Conservation (phyloP, 78 protist species). For the Abeoforma whisleri region DNA sequence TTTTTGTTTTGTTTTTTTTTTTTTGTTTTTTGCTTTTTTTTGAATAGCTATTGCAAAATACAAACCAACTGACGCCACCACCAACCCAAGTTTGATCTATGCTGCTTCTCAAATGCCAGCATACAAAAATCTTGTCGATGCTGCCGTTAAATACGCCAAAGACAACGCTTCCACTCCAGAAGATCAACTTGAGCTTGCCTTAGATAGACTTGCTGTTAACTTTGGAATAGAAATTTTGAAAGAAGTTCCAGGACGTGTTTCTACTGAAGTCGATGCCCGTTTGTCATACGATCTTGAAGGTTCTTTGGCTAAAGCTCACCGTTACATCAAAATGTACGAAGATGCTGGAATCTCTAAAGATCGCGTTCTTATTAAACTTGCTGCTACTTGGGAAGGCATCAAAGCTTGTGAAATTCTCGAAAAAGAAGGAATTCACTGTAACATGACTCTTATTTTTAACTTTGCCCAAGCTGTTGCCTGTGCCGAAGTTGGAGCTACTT, state of each 20-base stretch:
- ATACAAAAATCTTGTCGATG: slow-evolving; percentile 65
- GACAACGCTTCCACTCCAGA: slow-evolving; percentile 14
- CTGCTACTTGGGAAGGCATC: slow-evolving; percentile 95
- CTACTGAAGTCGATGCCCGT: slow-evolving; percentile 91
- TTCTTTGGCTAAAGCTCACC: slow-evolving; percentile 71
- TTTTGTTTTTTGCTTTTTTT: too few relatives aligned
- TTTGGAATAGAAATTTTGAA: slow-evolving; percentile 88
- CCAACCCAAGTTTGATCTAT: slow-evolving; percentile 87
- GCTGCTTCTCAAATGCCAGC: slow-evolving; percentile 62
- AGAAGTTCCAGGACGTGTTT: slow-evolving; percentile 88
- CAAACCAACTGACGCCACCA: slow-evolving; percentile 85
- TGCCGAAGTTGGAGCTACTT: slow-evolving; percentile 82
- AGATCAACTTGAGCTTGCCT: slow-evolving; percentile 53
- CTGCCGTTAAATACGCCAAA: slow-evolving; percentile 64
- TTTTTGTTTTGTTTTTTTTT: too few relatives aligned
- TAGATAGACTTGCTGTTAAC: slow-evolving; percentile 64
- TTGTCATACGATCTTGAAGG: slow-evolving; percentile 81
- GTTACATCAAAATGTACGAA: slow-evolving; percentile 72
- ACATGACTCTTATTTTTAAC: slow-evolving; percentile 83
- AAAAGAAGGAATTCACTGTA: slow-evolving; percentile 83
- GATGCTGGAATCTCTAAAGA: slow-evolving; percentile 66
- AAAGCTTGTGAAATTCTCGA: slow-evolving; percentile 78
- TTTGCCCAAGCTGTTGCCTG: slow-evolving; percentile 81
- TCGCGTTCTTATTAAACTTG: slow-evolving; percentile 83
- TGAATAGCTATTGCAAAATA: slow-evolving; percentile 57